A percentile compares a stretch with the other conserved stretches of the same genome.
phyloP scores from a whole-genome alignment of 106 monocot genomes.

The Allium cepa region DNA sequence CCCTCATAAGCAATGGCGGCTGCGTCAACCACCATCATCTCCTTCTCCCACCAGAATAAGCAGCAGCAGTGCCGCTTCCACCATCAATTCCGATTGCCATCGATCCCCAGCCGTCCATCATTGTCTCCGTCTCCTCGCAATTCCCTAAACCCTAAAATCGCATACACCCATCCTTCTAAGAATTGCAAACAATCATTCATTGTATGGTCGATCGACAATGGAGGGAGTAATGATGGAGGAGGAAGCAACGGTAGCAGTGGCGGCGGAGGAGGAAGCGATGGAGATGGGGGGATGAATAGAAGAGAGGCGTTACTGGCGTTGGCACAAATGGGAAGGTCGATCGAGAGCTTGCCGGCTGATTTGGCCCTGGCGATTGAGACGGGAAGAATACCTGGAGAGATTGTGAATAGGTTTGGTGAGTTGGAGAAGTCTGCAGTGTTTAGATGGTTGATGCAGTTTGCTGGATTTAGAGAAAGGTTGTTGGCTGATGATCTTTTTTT shows the following conservation, averaged over 20 bases:
- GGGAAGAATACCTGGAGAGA: slow-evolving; percentile 48
- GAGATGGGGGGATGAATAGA: slow-evolving; percentile 35
- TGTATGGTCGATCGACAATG: background rate
- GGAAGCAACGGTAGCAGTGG: slow-evolving; percentile 12
- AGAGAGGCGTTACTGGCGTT: slow-evolving; percentile 49
- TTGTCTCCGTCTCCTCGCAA: background rate
- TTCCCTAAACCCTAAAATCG: no score
- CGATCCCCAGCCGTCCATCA: slow-evolving; percentile 1
- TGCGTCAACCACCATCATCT: background rate
- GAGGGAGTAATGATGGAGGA: slow-evolving; percentile 1
- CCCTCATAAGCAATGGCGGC: slow-evolving; percentile 5
- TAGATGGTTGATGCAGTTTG: slow-evolving; percentile 72
- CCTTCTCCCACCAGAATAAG: background rate
- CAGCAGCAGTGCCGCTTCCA: background rate
- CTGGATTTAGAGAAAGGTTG: slow-evolving; percentile 77
- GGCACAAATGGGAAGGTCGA: slow-evolving; percentile 37
- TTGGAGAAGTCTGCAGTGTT: slow-evolving; percentile 62
- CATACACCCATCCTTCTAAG: background rate
- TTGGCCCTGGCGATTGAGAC: slow-evolving; percentile 53
- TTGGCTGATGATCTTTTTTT: slow-evolving; percentile 87
- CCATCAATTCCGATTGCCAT: slow-evolving; percentile 1
- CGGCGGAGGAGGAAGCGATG: slow-evolving; percentile 18
- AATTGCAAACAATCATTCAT: background rate
- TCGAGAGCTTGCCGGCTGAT: slow-evolving; percentile 62
- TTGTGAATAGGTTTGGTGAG: slow-evolving; percentile 51